Base-by-base conservation (phyloP, 495 filamentous ascomycete species). In the Daldinia concentrica region DNA sequence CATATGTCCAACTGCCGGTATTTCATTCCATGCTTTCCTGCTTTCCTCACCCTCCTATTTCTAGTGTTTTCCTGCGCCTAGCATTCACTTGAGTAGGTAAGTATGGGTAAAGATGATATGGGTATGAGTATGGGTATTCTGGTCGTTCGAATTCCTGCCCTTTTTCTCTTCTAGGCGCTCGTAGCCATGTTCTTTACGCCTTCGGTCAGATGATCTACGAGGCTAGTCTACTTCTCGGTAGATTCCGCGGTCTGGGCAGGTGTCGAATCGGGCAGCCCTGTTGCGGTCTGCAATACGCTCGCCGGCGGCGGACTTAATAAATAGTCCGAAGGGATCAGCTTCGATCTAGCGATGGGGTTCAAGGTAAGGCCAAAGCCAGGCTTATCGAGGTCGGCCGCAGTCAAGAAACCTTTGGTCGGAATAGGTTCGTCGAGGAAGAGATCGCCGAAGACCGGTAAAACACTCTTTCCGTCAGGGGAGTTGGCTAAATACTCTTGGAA, bases 401-500 rank as follows among this genome's bases (percentile, higher is more conserved):
- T 90, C 27, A 97, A 83, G 77, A 88, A 95, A 4, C 94, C 94
- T 56, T 93, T 88, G 9, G 82, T 87, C 1, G 94, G 94, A 59
- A 97, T 93, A 12, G 94, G 93, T 81, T 97, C 94, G 79, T 97
- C 93, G 36, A 92, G 64, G 79, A 97, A 97, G 55, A 97, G 83
- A 67, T 95, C 91, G 26, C 94, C 94, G 79, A 97, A 97, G 12
- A 97, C 94, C 2, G 94, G 94, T 69, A 92, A 81, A 32, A 97
- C 93, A 36, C 87, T 91, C 83, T 93, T 92, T 32, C 94, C 94
- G 69, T 97, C 94, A 0, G 94, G 85, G 0, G 92, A 95, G 79
- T 97, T 97, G 71, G 93, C 93, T 9, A 97, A 87, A 71, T 97
- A 97, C 80, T 97, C 94, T 79, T 97, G 93, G 85, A 97, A 97